Percentiles rank a stretch among this genome's conserved stretches.
Evolutionary conservation across 176 grass and related monocot genomes (phyloP).

Genomic region (Oryza longistaminata): DNA sequence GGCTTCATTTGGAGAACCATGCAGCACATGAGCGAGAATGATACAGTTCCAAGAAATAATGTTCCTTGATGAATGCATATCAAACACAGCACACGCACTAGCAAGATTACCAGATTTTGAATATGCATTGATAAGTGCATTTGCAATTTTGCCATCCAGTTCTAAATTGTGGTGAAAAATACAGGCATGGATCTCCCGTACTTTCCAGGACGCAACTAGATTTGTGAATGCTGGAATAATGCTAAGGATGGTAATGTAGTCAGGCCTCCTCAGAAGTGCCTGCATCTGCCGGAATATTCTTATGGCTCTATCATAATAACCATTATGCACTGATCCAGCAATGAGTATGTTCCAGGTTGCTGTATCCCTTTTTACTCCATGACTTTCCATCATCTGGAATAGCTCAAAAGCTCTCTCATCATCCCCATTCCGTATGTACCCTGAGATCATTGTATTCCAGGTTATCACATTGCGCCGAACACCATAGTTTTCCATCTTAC

Average conservation of each 20-base stretch:
- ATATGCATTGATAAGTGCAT: conserved; percentile 66
- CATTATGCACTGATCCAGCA: conserved; percentile 66
- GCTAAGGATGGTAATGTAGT: conserved; percentile 68
- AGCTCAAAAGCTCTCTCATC: conserved; percentile 77
- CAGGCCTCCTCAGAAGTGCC: conserved; percentile 41
- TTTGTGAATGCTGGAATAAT: conserved; percentile 72
- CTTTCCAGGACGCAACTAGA: conserved; percentile 55
- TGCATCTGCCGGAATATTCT: conserved; percentile 74
- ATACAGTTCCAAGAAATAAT: conserved; percentile 76
- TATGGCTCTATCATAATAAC: conserved; percentile 57
- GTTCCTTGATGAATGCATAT: conserved; percentile 54
- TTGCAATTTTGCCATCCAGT: conserved; percentile 56
- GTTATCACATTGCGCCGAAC: conserved; percentile 67
- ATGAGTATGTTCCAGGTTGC: conserved; percentile 87
- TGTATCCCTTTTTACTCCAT: conserved; percentile 64
- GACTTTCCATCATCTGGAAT: conserved; percentile 67
- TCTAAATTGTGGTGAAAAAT: conserved; percentile 58
- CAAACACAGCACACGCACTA: conserved; percentile 57
- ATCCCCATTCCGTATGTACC: conserved; percentile 69
- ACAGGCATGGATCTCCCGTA: conserved; percentile 66
- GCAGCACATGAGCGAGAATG: conserved; percentile 52
- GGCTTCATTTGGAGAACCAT: conserved; percentile 57
- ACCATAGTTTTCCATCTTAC: conserved; percentile 57
- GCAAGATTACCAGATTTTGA: conserved; percentile 68
- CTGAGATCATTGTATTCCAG: conserved; percentile 81